These are phyloP conservation scores for Arabidopsis thaliana DNA, from an alignment of 345 rosid genomes.

Conservation along the genomic window TAIR10.1 NC_003070.9:18037501-18038000, in stretches of 20 bases:
- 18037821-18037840: conserved; percentile 89
- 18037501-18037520: conserved; percentile 68
- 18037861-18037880: conserved; percentile 82
- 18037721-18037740: conserved; percentile 76
- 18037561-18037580: conserved; percentile 58
- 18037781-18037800: conserved; percentile 83
- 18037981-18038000: conserved; percentile 81
- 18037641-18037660: conserved; percentile 39
- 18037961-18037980: conserved; percentile 89
- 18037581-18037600: conserved; percentile 55
- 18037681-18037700: conserved; percentile 53
- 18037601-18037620: conserved; percentile 53
- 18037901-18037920: conserved; percentile 73
- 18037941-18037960: conserved; percentile 85
- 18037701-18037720: conserved; percentile 69
- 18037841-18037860: conserved; percentile 86
- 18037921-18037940: conserved; percentile 84
- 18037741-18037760: conserved; percentile 68
- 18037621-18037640: conserved; percentile 36
- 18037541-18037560: conserved; percentile 62
- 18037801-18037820: conserved; percentile 68
- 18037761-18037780: conserved; percentile 84
- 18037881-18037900: conserved; percentile 94
- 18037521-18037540: conserved; percentile 89
- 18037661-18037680: conserved; percentile 38